Evolutionary conservation across 2,329 filamentous ascomycete genomes (phyloP), one percentile per base, ranked within the genome.

Genomic region (Alternaria panax): DNA sequence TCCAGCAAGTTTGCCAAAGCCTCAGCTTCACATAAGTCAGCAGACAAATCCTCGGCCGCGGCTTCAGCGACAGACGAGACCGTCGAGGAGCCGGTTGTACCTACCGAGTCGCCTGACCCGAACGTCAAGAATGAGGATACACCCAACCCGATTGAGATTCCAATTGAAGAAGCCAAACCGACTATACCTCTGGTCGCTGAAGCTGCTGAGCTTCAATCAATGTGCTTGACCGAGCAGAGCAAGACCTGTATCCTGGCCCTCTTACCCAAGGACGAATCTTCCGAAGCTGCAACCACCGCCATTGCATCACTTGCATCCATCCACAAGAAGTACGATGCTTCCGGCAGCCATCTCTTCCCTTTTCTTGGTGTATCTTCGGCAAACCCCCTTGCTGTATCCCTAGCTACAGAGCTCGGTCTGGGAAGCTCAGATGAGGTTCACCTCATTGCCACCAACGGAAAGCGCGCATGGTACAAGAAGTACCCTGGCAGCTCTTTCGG

Each of bases 401-500:
- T 94, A 5, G 82, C 88, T 56, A 80, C 83, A 40, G 81, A 84
- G n/a, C 86, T 97, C 18, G 85, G 82, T 1, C 82, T 97, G 4
- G 73, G 71, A 22, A 73, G 73, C 2, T 77, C 79, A 1, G 81
- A 82, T 1, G 81, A 87, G 7, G 81, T 92, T 16, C 88, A 93
- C 73, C 80, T 98, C 43, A 83, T 98, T 54, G 93, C 93, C 16
- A 78, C 96, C 59, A 97, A 97, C 77, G 90, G 87, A 30, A 92
- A 93, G 71, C 88, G 93, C 54, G 85, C 86, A 41, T 99, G 95
- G 95, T 96, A 89, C 87, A 90, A 90, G 70, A 86, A 85, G 58
- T 95, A 92, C 76, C 80, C 86, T 47, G 87, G 85, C 7, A 77
- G 79, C 8, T 76, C 79, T 16, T 88, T 88, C 43, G 86, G 85